Evolutionary conservation across 2,329 filamentous ascomycete genomes (phyloP), one percentile per base, ranked within the genome.

Genomic region (Albophoma yamanashiensis): DNA sequence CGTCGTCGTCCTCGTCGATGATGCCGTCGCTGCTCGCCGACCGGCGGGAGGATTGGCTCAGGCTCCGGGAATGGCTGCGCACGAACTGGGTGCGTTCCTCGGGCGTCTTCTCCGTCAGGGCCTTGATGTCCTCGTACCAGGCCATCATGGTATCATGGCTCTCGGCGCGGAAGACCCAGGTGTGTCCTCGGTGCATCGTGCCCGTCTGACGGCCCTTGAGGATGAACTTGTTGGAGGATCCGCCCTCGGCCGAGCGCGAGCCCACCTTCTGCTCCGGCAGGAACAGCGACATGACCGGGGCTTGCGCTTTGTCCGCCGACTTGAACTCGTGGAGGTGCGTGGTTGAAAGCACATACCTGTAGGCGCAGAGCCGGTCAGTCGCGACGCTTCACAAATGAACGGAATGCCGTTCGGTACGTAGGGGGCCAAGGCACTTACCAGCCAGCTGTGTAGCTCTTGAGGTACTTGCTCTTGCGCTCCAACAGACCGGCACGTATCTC

Each of bases 261-360:
- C 94, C 94, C 60, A 99, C 82, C 72, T 96, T 97, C 75, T 97
- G 94, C 67, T 97, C 94, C 8, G 89, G 89, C 36, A 99, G 83
- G 71, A 94, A 96, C 60, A 99, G 81, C 50, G 94, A 97, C 93
- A 99, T 97, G 71, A 97, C 85, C 0, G 94, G 94, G 45, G 89
- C 88, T 74, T 94, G 91, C 62, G 84, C 89, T 72, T 93, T 92
- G 75, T 97, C 93, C 65, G 92, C 91, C n/a, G 92, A 96, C 73
- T 96, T 97, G 83, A 97, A 99, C 75, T 99, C 94, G 77, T 99
- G 94, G 27, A 99, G 82, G 75, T 99, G 94, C 60, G 94, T 97
- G 20, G 94, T 91, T 67, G 94, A 96, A 66, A 99, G 79, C 56
- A 97, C 92, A 74, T 97, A 97, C 91, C 90, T 94, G 66, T 11